Base-by-base conservation (phyloP, 805 yeast genomes). In the Huiozyma sinensis region DNA sequence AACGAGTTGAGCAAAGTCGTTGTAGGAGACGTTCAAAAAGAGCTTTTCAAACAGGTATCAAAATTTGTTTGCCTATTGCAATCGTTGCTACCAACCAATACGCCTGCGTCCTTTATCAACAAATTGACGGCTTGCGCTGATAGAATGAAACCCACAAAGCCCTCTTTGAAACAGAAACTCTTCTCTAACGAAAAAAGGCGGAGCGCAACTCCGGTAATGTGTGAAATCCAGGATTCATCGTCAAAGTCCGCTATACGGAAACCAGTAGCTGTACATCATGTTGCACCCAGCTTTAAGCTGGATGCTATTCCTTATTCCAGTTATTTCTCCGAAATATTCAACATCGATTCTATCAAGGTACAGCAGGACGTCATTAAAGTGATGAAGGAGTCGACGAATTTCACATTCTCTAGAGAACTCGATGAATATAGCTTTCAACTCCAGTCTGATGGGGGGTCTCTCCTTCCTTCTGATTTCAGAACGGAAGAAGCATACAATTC, bases 291-390 rank as follows among this genome's bases (percentile, higher is more conserved):
- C 0, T 82, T 72, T 54, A 67, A 71, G 33, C 44, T 79, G 1
- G 50, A 68, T 0, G 85, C 81, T 47, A 75, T 82, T 62, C 74
- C 76, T 13, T 68, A 70, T 47, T 71, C 78, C 1, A 55, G 51
- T n/a, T 61, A 74, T 27, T 53, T 83, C 7, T 70, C 67, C 34
- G 58, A 63, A 3, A 43, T 82, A n/a, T 79, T 83, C 54, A 54
- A 57, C 4, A 65, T 76, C 2, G 76, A 76, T 41, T 67, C 63
- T 3, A 50, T 66, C 1, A 66, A 68, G 42, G 46, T 83, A 8
- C 87, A 81, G 53, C 71, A 68, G 36, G 85, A 79, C 53, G 59
- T 81, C 1, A 58, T 67, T 36, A 61, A 61, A 29, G 55, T 49
- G 4, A 44, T 52, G 30, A 43, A 44, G 6, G 45, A 48, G 5